A percentile compares a stretch with the other conserved stretches of the same genome.
Evolutionary conservation across 2,329 filamentous ascomycete genomes (phyloP).

Genomic region (Drechslerella coelobrocha): DNA sequence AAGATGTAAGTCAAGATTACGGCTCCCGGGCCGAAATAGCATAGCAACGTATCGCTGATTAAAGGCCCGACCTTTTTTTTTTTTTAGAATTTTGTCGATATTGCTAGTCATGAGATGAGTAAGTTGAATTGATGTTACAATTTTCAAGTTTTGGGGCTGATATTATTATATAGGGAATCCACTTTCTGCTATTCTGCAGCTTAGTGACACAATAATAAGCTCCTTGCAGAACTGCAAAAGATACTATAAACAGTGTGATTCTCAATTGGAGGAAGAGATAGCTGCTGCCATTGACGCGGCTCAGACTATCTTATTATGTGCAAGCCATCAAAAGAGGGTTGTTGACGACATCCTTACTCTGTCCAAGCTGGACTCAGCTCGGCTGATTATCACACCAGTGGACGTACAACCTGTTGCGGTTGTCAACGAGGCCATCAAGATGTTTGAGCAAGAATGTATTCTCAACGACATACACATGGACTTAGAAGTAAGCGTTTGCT

Average conservation of each 20-base stretch:
- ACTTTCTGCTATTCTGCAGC: slow-evolving; percentile 75
- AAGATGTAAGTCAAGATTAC: slow-evolving; percentile 63
- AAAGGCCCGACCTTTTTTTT: no score
- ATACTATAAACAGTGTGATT: slow-evolving; percentile 53
- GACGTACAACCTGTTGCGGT: slow-evolving; percentile 73
- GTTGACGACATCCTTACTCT: slow-evolving; percentile 72
- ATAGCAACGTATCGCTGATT: no score
- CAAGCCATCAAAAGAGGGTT: slow-evolving; percentile 77
- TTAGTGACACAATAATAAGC: slow-evolving; percentile 72
- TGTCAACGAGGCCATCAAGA: slow-evolving; percentile 61
- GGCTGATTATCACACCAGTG: slow-evolving; percentile 64
- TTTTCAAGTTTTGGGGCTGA: slow-evolving; percentile 10
- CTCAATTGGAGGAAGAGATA: slow-evolving; percentile 30
- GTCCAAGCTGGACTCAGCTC: slow-evolving; percentile 73
- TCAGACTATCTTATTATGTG: slow-evolving; percentile 79
- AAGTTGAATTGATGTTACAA: not conserved
- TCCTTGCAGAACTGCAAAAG: slow-evolving; percentile 29
- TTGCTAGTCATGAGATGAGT: slow-evolving; percentile 59
- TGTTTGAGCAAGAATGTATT: slow-evolving; percentile 39
- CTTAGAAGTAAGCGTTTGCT: slow-evolving; percentile 11
- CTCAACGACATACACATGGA: slow-evolving; percentile 35
- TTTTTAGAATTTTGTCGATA: slow-evolving; percentile 78
- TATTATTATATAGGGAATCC: slow-evolving; percentile 76
- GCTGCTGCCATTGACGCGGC: slow-evolving; percentile 69
- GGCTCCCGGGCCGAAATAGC: no score